These are phyloP conservation scores for Epichloe sp. DNA, from an alignment of 2,329 filamentous ascomycete species.

Conservation along the genomic window DNA sequence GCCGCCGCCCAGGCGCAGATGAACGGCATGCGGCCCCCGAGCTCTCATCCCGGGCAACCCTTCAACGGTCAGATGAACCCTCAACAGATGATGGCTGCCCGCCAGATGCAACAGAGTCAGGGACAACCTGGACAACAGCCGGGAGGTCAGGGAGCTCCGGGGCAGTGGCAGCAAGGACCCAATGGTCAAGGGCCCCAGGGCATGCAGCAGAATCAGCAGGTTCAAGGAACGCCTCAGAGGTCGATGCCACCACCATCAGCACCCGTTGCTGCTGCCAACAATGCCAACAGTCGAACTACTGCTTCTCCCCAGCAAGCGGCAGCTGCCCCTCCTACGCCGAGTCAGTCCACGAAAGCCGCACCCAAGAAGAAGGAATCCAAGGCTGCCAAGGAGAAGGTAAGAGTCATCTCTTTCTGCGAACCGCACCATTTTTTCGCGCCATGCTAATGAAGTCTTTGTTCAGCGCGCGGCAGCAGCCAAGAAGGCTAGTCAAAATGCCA, in stretches of 20 bases:
- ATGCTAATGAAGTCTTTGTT: neutral
- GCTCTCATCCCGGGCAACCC: slow-evolving; percentile 48
- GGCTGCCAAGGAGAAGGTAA: slow-evolving; percentile 55
- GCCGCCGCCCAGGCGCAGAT: slow-evolving; percentile 36
- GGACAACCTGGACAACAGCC: slow-evolving; percentile 20
- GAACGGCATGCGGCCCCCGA: slow-evolving; percentile 57
- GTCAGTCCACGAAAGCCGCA: slow-evolving; percentile 56
- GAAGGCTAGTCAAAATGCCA: slow-evolving; percentile 45
- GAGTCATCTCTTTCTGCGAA: slow-evolving; percentile 8
- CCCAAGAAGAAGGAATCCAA: slow-evolving; percentile 67
- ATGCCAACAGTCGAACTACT: slow-evolving; percentile 41
- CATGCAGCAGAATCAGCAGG: slow-evolving; percentile 28
- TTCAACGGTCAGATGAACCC: slow-evolving; percentile 47
- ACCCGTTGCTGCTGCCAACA: slow-evolving; percentile 32
- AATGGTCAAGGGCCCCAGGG: slow-evolving; percentile 28
- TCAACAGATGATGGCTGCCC: slow-evolving; percentile 45
- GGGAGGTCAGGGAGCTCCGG: slow-evolving; percentile 17
- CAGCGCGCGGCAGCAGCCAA: slow-evolving; percentile 41
- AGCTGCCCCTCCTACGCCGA: slow-evolving; percentile 63
- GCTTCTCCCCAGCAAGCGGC: slow-evolving; percentile 51
- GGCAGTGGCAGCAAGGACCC: slow-evolving; percentile 28
- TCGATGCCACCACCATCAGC: slow-evolving; percentile 56
- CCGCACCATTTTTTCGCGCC: neutral
- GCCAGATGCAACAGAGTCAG: slow-evolving; percentile 24
- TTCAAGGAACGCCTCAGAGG: slow-evolving; percentile 58